A percentile compares a stretch with the other conserved stretches of the same genome.
phyloP scores from a whole-genome alignment of 2,329 filamentous ascomycete genomes.

The Dactylellina cionopaga region DNA sequence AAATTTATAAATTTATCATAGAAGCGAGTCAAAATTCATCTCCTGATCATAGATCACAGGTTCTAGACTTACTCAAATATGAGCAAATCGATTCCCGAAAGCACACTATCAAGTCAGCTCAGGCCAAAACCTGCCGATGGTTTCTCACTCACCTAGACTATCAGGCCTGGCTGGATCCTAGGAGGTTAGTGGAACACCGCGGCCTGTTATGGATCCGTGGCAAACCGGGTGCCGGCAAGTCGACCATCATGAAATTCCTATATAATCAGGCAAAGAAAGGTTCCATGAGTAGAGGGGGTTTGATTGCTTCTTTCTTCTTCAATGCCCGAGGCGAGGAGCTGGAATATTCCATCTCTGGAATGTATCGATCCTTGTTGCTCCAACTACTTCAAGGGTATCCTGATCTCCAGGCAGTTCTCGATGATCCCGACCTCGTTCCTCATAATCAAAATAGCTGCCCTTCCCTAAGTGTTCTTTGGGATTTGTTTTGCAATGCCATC shows the following conservation, averaged over 20 bases:
- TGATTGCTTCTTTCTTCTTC: constrained; percentile 58
- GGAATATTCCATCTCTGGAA: constrained; percentile 52
- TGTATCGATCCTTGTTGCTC: constrained; percentile 40
- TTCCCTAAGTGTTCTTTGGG: constrained; percentile 54
- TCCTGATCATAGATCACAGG: not conserved
- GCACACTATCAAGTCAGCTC: constrained; percentile 60
- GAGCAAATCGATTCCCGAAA: constrained; percentile 61
- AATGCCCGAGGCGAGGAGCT: constrained; percentile 53
- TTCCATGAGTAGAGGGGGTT: not conserved
- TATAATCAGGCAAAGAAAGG: constrained; percentile 52
- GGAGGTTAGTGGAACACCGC: constrained; percentile 57
- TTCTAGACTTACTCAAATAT: constrained; percentile 61
- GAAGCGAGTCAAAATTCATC: not conserved
- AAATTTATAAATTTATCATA: not conserved
- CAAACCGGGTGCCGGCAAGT: constrained; percentile 65
- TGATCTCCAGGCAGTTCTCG: constrained; percentile 30
- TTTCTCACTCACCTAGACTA: constrained; percentile 60
- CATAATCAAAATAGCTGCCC: constrained; percentile 18
- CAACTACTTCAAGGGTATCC: constrained; percentile 35
- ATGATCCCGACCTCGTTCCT: constrained; percentile 27
- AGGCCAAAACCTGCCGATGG: constrained; percentile 62
- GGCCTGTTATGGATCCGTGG: constrained; percentile 66
- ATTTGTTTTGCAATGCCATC: constrained; percentile 53
- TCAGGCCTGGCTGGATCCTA: constrained; percentile 60
- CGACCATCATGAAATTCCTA: constrained; percentile 61